phyloP scores from a whole-genome alignment of 768 basidiomycete species.

The Mycena sanguinolenta region DNA sequence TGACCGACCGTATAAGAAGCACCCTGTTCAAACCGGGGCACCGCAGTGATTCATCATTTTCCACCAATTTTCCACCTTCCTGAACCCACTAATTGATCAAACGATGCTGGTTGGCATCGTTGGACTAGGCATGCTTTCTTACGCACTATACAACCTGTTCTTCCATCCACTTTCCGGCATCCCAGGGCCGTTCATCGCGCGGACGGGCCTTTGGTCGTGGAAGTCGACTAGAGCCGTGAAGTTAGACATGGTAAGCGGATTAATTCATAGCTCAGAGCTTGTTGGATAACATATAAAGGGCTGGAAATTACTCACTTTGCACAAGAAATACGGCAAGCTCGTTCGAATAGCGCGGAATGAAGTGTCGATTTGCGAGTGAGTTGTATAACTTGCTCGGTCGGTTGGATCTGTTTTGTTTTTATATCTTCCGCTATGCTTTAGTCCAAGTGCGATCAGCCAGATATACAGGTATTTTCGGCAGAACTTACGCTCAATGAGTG shows the following conservation, averaged over 20 bases:
- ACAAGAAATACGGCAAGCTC: slow-evolving; percentile 12
- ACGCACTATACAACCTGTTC: slow-evolving; percentile 16
- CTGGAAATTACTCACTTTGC: slow-evolving; percentile 24
- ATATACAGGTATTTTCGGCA: slow-evolving; percentile 10
- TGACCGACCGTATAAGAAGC: not conserved
- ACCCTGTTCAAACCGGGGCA: not conserved
- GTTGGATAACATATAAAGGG: not conserved
- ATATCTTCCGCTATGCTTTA: not conserved
- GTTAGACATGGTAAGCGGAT: slow-evolving; percentile 25
- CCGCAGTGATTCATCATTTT: not conserved
- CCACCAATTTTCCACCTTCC: not conserved
- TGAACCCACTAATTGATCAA: too few species aligned
- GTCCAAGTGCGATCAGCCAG: slow-evolving; percentile 22
- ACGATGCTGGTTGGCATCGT: not conserved
- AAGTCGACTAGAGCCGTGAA: slow-evolving; percentile 17
- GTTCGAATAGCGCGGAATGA: slow-evolving; percentile 27
- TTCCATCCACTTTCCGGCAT: slow-evolving; percentile 15
- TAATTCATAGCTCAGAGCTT: too few species aligned
- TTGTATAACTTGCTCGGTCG: not conserved
- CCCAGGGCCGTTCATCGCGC: slow-evolving; percentile 16
- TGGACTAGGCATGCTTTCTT: not conserved
- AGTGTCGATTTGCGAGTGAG: slow-evolving; percentile 28
- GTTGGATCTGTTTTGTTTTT: not conserved
- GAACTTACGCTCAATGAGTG: not conserved
- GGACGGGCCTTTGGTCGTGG: slow-evolving; percentile 21